Evolutionary conservation across 2,329 filamentous ascomycete species (phyloP), one percentile per base, ranked within the genome.

Genomic region (Diaporthe batatas): DNA sequence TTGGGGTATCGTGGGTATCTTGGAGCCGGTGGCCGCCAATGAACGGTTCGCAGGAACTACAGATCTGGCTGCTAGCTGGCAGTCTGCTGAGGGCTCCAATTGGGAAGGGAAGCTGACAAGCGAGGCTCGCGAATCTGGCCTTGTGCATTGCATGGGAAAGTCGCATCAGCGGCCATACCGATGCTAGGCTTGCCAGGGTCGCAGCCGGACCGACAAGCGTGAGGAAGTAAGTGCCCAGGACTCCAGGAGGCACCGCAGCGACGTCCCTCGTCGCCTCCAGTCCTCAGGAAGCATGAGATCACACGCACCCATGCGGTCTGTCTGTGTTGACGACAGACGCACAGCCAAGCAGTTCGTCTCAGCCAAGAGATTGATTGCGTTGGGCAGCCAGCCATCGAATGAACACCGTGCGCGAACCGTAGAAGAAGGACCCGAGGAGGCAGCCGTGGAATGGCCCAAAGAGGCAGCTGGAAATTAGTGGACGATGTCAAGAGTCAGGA

Each of bases 101-200:
- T 59, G 65, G 67, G 32, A 16, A 44, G 23, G 29, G 55, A 47
- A 68, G 57, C n/a, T 54, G 47, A 51, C n/a, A 68, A 62, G 42
- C 67, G 68, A 73, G 49, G 21, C 57, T 71, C 68, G 67, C 71
- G 57, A 73, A 73, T 73, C 71, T 67, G 57, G 65, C 47, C 44
- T 54, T 47, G 36, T 14, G 36, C 36, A 39, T 49, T 14, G 71
- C 71, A 72, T 68, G 67, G 59, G 67, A 64, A 23, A 47, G 68
- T 70, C 32, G 62, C 68, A 55, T 62, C 21, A 44, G 57, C 55
- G 68, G 70, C 21, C 59, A 23, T 51, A 12, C 55, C 53, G 42
- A 44, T 44, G 11, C 42, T 29, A 68, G 36, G 36, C 36, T 12
- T 44, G 47, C 55, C 39, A 36, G 32, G 47, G 51, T 21, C 34